phyloP scores from a whole-genome alignment of 495 filamentous ascomycete species.

The Penicillium antarcticum region DNA sequence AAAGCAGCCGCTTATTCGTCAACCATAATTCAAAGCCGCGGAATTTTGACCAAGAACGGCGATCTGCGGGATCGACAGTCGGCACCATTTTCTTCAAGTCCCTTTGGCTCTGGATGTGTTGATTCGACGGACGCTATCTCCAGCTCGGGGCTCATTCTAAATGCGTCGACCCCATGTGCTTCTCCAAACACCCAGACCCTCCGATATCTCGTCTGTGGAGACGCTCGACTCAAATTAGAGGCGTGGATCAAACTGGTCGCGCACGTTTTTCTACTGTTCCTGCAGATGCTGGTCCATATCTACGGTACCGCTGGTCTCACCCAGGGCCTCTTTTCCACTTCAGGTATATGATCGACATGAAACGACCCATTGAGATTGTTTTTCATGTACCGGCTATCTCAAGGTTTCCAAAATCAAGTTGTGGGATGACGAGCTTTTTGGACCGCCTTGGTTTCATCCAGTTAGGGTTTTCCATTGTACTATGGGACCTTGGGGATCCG shows the following conservation, averaged over 20 bases:
- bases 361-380: background rate
- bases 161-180: slow-evolving; percentile 2
- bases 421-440: background rate
- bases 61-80: background rate
- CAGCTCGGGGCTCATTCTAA: slow-evolving; percentile 6
- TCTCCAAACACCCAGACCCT: background rate
- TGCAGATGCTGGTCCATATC: background rate
- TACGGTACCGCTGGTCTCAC: background rate
- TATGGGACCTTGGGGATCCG: background rate
- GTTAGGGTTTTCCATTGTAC: background rate
- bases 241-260: background rate
- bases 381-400: background rate
- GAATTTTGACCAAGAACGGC: too few species aligned
- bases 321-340: background rate
- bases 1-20: too few species aligned
- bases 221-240: slow-evolving; percentile 2
- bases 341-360: slow-evolving; percentile 4
- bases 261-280: background rate
- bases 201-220: background rate
- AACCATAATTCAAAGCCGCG: too few species aligned
- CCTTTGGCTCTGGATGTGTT: too few species aligned
- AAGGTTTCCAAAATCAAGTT: background rate
- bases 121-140: background rate
- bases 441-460: background rate
- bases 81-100: background rate